A percentile compares a stretch with the other conserved stretches of the same genome.
Evolutionary conservation across 1,284 basidiomycete genomes (phyloP).

Genomic region (Austropuccinia psidii): DNA sequence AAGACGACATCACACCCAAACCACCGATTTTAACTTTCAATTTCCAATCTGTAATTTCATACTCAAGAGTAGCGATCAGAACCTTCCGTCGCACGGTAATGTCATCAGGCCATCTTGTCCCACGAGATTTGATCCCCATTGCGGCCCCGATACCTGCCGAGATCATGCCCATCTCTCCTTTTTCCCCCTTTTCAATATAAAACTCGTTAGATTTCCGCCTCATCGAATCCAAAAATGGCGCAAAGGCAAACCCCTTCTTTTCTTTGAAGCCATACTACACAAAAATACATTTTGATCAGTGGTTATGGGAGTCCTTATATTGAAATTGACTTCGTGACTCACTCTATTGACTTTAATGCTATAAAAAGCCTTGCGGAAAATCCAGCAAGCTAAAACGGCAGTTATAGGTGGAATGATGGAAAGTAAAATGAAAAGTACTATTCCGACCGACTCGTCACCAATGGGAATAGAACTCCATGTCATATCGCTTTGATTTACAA

Average conservation of each 20-base stretch:
- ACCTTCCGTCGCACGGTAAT: slow-evolving; percentile 78
- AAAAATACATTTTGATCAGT: too few species aligned
- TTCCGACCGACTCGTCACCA: slow-evolving; percentile 67
- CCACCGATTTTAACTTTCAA: slow-evolving; percentile 93
- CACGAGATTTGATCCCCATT: slow-evolving; percentile 25
- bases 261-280: slow-evolving; percentile 36
- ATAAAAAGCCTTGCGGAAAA: slow-evolving; percentile 93
- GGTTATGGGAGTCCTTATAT: too few species aligned
- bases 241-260: slow-evolving; percentile 18
- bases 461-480: slow-evolving; percentile 70
- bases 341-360: slow-evolving; percentile 79
- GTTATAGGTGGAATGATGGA: slow-evolving; percentile 73
- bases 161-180: slow-evolving; percentile 32
- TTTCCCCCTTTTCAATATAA: slow-evolving; percentile 3
- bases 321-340: too few species aligned
- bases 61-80: slow-evolving; percentile 81
- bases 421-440: slow-evolving; percentile 73
- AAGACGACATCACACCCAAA: slow-evolving; percentile 87
- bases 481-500: slow-evolving; percentile 67
- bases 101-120: slow-evolving; percentile 84
- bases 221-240: slow-evolving; percentile 30
- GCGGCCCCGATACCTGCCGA: slow-evolving; percentile 24
- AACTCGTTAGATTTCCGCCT: slow-evolving; percentile 27
- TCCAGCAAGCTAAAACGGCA: slow-evolving; percentile 65
- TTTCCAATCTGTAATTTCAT: slow-evolving; percentile 93